Percentiles rank a stretch among this genome's conserved stretches.
Evolutionary conservation across 1,139 yeast genomes (phyloP).

Genomic region (Suhomyces guaymorum): DNA sequence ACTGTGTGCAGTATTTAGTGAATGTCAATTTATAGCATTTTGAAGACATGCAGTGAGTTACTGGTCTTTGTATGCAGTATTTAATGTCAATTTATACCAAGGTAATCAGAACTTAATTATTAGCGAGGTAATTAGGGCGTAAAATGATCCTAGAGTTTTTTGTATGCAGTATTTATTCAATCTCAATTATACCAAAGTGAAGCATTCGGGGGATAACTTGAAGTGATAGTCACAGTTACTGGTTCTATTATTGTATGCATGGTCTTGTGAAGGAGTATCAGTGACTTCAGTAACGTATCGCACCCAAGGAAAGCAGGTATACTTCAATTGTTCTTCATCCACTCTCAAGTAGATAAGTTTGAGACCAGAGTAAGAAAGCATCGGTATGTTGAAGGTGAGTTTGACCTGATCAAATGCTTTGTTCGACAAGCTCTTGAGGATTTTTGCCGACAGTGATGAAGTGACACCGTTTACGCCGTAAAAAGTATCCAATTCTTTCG

Average conservation of each 20-base stretch:
- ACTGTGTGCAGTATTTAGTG: too few relatives aligned
- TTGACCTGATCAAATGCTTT: conserved; percentile 30
- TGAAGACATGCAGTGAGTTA: too few relatives aligned
- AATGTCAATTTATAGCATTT: too few relatives aligned
- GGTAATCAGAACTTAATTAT: too few relatives aligned
- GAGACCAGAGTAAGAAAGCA: conserved; percentile 46
- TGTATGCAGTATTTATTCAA: conserved; percentile 5
- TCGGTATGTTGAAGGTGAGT: conserved; percentile 40
- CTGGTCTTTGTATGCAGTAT: too few relatives aligned
- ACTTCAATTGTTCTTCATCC: conserved; percentile 44
- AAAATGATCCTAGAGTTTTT: too few relatives aligned
- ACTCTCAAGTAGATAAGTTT: conserved; percentile 42
- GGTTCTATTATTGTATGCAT: not conserved
- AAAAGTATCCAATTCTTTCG: conserved; percentile 38
- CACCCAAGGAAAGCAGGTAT: conserved; percentile 52
- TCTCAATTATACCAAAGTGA: conserved; percentile 4
- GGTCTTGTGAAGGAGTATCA: conserved; percentile 1
- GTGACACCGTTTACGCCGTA: conserved; percentile 45
- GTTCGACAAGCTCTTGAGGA: conserved; percentile 17
- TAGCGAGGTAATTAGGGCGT: too few relatives aligned
- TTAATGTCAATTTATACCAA: too few relatives aligned
- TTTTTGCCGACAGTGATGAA: conserved; percentile 28
- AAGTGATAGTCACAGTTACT: conserved; percentile 30
- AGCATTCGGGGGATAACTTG: conserved; percentile 25
- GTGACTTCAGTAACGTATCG: conserved; percentile 39